phyloP scores from a whole-genome alignment of 1,284 basidiomycete genomes.

The Marasmius oreades region DNA sequence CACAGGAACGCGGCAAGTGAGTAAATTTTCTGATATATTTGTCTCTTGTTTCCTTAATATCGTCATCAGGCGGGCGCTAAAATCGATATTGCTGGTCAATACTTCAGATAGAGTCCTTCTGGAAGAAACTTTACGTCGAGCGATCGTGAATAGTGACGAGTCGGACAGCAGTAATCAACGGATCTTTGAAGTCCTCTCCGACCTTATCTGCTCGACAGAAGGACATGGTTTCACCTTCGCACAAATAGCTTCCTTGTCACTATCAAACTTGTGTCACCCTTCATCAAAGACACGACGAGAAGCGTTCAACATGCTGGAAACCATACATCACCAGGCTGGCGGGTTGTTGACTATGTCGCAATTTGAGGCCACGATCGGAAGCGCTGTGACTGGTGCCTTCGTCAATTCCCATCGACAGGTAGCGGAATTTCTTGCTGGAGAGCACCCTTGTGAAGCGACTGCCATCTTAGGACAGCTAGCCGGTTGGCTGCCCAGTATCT shows the following conservation, averaged over 20 bases:
- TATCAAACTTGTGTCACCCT: conserved; percentile 85
- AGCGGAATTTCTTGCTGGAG: conserved; percentile 76
- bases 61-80: conserved; percentile 68
- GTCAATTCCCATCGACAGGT: conserved; percentile 78
- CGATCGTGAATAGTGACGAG: conserved; percentile 61
- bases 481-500: conserved; percentile 68
- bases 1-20: conserved; percentile 61
- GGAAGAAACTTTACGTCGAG: conserved; percentile 68
- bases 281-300: conserved; percentile 65
- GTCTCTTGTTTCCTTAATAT: conserved; percentile 13
- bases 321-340: conserved; percentile 61
- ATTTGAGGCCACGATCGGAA: conserved; percentile 76
- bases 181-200: conserved; percentile 80
- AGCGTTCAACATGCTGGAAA: conserved; percentile 79
- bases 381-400: conserved; percentile 75
- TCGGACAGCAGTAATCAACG: conserved; percentile 52
- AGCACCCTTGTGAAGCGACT: conserved; percentile 70
- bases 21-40: conserved; percentile 21
- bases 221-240: conserved; percentile 66
- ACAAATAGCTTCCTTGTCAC: conserved; percentile 77
- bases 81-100: conserved; percentile 64
- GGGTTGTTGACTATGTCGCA: conserved; percentile 63
- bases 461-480: conserved; percentile 75
- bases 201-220: conserved; percentile 63
- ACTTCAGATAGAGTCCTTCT: conserved; percentile 61